phyloP scores from a whole-genome alignment of 2,329 filamentous ascomycete genomes.

The Colletotrichum falcatum region DNA sequence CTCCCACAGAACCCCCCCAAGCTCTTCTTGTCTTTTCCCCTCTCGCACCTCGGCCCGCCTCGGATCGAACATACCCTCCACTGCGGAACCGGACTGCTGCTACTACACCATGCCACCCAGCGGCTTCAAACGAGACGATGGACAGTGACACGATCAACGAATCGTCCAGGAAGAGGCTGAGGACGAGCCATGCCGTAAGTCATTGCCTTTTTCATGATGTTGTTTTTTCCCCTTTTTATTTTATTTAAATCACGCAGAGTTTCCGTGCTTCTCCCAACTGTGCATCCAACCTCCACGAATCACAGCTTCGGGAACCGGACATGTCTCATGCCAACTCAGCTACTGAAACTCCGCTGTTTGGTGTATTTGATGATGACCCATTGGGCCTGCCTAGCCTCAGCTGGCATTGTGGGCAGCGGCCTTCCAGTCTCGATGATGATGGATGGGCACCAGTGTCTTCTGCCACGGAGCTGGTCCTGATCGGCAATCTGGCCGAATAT shows the following conservation, averaged over 20 bases:
- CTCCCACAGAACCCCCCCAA: constrained; percentile 13
- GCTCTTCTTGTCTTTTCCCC: constrained; percentile 4
- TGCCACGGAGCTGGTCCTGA: not conserved
- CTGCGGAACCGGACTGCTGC: constrained; percentile 22
- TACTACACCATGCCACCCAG: constrained; percentile 28
- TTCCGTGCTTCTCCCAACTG: too few species aligned
- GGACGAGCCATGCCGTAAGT: constrained; percentile 56
- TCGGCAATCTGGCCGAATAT: not conserved
- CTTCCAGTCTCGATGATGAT: not conserved
- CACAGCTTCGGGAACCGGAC: not conserved
- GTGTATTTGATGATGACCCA: not conserved
- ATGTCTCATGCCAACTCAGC: not conserved
- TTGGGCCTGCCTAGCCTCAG: not conserved
- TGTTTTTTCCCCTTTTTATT: too few species aligned
- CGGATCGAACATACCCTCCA: constrained; percentile 45
- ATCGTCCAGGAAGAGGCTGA: constrained; percentile 54
- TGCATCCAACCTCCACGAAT: not conserved
- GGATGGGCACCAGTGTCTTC: not conserved
- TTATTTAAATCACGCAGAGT: not conserved
- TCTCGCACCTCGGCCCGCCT: constrained; percentile 47
- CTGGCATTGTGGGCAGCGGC: not conserved
- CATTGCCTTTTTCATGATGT: constrained; percentile 40
- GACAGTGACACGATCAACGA: constrained; percentile 47
- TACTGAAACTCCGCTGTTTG: not conserved
- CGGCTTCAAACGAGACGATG: constrained; percentile 41